These are phyloP conservation scores for Limnanthes douglasii DNA, from an alignment of 345 rosid species.

Conservation along the genomic window DNA sequence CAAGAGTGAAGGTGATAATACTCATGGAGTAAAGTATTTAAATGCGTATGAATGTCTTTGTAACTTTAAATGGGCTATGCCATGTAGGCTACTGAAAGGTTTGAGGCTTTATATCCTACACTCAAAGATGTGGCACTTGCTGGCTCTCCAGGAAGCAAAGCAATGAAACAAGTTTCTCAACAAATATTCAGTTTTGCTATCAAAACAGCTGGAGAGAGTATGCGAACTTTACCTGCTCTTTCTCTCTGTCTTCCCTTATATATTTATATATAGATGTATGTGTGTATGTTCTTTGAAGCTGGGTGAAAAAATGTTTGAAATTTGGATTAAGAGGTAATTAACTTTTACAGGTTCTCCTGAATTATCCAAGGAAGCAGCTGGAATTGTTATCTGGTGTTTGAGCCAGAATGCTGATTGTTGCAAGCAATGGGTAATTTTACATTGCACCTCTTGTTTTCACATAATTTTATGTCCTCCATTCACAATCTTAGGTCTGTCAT, in stretches of 20 bases:
- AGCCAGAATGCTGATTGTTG: constrained; percentile 34
- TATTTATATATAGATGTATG: too few relatives aligned
- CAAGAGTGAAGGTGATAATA: constrained; percentile 40
- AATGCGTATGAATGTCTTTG: constrained; percentile 6
- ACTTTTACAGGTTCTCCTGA: constrained; percentile 20
- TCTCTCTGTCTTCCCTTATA: neutral
- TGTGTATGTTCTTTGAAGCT: neutral
- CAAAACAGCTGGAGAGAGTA: constrained; percentile 63
- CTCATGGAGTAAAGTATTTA: constrained; percentile 1
- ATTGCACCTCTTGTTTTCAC: constrained; percentile 6
- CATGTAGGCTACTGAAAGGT: constrained; percentile 69
- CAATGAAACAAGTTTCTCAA: constrained; percentile 58
- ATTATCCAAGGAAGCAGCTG: constrained; percentile 39
- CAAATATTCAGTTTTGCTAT: constrained; percentile 40
- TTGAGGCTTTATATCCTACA: constrained; percentile 42
- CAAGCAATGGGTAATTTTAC: constrained; percentile 43
- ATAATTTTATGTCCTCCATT: neutral
- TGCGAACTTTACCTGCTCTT: neutral
- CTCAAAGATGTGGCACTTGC: constrained; percentile 63
- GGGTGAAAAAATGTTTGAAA: constrained; percentile 1
- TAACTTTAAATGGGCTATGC: constrained; percentile 2
- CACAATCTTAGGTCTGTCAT: neutral
- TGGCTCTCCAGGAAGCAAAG: constrained; percentile 56
- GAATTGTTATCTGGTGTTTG: constrained; percentile 33
- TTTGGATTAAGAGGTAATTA: constrained; percentile 4